These are phyloP conservation scores for sunflower (Helianthus annuus) DNA, from an alignment of 129 eudicot genomes.

Conservation along the genomic window HanXRQr2.0-SUNRISE NC_035444.2:134993801-134994300, in stretches of 20 bases:
- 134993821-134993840: not conserved
- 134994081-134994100: constrained; percentile 54
- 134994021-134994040: constrained; percentile 8
- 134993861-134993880: not conserved
- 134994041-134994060: constrained; percentile 9
- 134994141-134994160: constrained; percentile 30
- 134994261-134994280: constrained; percentile 98
- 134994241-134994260: constrained; percentile 72
- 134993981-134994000: constrained; percentile 28
- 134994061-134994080: constrained; percentile 32
- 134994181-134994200: constrained; percentile 61
- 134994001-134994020: constrained; percentile 28
- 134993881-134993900: not conserved
- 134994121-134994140: constrained; percentile 29
- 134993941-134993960: constrained; percentile 17
- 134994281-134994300: constrained; percentile 86
- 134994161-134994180: constrained; percentile 69
- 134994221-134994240: constrained; percentile 33
- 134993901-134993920: constrained; percentile 37
- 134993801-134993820: not conserved
- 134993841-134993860: not conserved
- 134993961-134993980: constrained; percentile 18
- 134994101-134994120: constrained; percentile 65
- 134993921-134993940: constrained; percentile 38
- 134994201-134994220: constrained; percentile 12